These are phyloP conservation scores for Aspergillus novoparasiticus DNA, from an alignment of 2,329 filamentous ascomycete species.

Conservation along the genomic window DNA sequence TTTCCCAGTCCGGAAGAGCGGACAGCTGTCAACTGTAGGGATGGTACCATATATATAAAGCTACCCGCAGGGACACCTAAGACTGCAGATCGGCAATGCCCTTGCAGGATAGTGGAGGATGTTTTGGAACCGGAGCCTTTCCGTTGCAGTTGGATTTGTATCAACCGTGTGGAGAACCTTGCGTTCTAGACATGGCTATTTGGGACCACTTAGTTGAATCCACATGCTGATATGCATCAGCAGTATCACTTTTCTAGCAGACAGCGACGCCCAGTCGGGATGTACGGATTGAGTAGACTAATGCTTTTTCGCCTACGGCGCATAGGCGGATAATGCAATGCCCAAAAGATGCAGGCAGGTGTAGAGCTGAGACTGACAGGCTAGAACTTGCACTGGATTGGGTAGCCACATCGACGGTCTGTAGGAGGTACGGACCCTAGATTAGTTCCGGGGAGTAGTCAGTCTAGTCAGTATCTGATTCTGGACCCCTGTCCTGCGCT, in stretches of 20 bases:
- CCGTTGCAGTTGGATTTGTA: slow-evolving; percentile 3
- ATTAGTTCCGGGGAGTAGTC: neutral
- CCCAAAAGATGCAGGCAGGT: neutral
- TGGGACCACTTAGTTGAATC: slow-evolving; percentile 14
- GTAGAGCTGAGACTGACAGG: slow-evolving; percentile 1
- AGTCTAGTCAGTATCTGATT: neutral
- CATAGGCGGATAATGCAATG: slow-evolving; percentile 1
- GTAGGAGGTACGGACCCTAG: neutral
- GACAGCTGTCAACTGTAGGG: slow-evolving; percentile 3
- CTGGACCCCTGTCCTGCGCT: neutral
- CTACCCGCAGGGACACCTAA: neutral
- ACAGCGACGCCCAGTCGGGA: neutral
- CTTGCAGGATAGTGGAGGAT: slow-evolving; percentile 2
- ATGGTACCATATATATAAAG: slow-evolving; percentile 3
- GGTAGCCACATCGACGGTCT: neutral
- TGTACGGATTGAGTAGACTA: neutral
- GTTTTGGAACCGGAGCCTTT: neutral
- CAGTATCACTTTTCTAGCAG: neutral
- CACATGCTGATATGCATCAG: slow-evolving; percentile 15
- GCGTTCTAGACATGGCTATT: slow-evolving; percentile 2
- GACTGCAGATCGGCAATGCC: neutral
- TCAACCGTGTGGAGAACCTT: neutral
- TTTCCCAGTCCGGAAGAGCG: neutral
- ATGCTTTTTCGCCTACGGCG: neutral
- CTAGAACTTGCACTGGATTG: slow-evolving; percentile 1